phyloP scores from a whole-genome alignment of 129 eudicot species.

The Centrapalus pauciflorus region DNA sequence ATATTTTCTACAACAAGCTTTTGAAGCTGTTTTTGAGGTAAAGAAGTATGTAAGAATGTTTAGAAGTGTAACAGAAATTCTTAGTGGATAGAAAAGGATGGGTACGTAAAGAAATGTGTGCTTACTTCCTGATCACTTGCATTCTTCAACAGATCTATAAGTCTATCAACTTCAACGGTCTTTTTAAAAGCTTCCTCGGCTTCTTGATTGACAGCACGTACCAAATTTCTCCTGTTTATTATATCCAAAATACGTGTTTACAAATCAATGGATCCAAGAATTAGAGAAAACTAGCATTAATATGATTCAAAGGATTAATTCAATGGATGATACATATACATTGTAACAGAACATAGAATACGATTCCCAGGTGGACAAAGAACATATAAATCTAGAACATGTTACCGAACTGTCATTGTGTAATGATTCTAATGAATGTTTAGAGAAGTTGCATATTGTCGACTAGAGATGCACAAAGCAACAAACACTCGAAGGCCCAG shows the following conservation, averaged over 20 bases:
- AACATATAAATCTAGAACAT: too few relatives aligned
- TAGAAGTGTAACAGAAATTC: not conserved
- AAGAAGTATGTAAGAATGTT: not conserved
- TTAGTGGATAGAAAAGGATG: not conserved
- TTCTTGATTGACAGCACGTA: constrained; percentile 72
- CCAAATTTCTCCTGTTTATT: constrained; percentile 81
- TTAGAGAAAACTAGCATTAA: not conserved
- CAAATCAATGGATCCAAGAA: constrained; percentile 38
- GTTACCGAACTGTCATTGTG: too few relatives aligned
- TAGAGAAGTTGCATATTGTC: too few relatives aligned
- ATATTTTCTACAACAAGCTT: constrained; percentile 85
- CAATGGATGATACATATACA: not conserved
- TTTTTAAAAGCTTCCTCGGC: constrained; percentile 82
- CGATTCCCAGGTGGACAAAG: too few relatives aligned
- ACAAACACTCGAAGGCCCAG: too few relatives aligned
- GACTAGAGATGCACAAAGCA: too few relatives aligned
- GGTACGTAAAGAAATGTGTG: not conserved
- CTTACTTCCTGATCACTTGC: constrained; percentile 79
- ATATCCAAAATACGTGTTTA: constrained; percentile 38
- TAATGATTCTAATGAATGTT: too few relatives aligned
- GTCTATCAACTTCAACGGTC: constrained; percentile 80
- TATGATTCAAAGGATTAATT: not conserved
- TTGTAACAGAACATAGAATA: too few relatives aligned
- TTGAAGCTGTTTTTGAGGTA: constrained; percentile 52
- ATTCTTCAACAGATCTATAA: constrained; percentile 69